Conservation (phyloP, 768 basidiomycete species). For the Calocera viscosa region DNA sequence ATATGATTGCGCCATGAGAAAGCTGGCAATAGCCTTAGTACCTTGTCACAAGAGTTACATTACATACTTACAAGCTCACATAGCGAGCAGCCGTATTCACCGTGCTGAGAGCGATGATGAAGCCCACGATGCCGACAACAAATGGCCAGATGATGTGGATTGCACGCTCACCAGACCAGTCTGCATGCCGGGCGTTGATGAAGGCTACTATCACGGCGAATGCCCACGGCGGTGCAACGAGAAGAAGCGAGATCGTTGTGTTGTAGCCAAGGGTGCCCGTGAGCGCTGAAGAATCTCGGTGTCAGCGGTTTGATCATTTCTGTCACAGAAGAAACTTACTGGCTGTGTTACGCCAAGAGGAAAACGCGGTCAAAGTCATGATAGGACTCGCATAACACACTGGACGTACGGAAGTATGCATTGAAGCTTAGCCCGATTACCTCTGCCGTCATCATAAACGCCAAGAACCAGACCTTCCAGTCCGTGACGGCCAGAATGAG, state of each 20-base stretch:
- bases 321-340: conserved; percentile 6
- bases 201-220: conserved; percentile 50
- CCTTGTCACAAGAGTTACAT: too few relatives aligned
- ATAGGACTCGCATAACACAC: too few relatives aligned
- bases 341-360: background rate
- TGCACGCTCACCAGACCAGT: conserved; percentile 56
- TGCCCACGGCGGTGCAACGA: conserved; percentile 69
- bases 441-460: conserved; percentile 45
- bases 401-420: conserved; percentile 41
- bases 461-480: conserved; percentile 69
- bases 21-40: conserved; percentile 32
- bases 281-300: conserved; percentile 33
- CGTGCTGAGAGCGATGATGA: conserved; percentile 50
- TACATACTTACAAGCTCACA: conserved; percentile 36
- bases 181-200: conserved; percentile 48
- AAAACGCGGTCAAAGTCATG: too few relatives aligned
- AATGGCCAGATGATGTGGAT: conserved; percentile 48
- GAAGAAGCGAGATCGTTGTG: conserved; percentile 51
- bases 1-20: conserved; percentile 65
- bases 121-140: conserved; percentile 51
- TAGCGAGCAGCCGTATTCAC: conserved; percentile 53
- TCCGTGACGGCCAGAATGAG: conserved; percentile 52
- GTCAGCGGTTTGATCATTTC: background rate
- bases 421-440: conserved; percentile 51
- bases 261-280: conserved; percentile 57